Evolutionary conservation across 345 rosid species (phyloP), one percentile per base, ranked within the genome.

Genomic region (Isatis tinctoria): DNA sequence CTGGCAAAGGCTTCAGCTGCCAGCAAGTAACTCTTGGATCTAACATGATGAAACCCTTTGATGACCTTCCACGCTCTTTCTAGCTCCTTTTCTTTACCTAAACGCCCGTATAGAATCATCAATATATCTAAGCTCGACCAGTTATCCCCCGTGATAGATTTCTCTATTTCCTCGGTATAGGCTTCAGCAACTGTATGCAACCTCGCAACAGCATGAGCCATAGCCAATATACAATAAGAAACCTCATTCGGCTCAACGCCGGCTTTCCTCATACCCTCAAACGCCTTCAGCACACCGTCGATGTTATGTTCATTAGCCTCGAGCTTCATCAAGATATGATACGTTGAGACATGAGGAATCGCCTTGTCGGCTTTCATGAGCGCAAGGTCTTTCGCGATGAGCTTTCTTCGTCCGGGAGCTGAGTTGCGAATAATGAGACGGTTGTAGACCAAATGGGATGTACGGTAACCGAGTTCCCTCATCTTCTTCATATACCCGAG

Each of bases 301-400:
- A 87, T 75, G 47, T 87, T 88, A 60, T 90, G 96, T 32, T 90
- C 95, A 73, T 87, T 91, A 10, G 92, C 93, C 82, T 88, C 96
- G 17, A 90, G 88, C 80, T 94, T 94, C 97, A 91, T 88, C 77
- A 91, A 85, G 77, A 91, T 94, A 67, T 91, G 87, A 67, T 84
- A 94, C 4, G 97, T 91, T 0, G 97, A 94, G 39, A 88, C 96
- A 69, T 90, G 97, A 54, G 85, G 93, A 33, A 69, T 44, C 48
- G 88, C 96, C 87, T 86, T 88, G 57, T 86, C 92, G 1, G 97
- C 98, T 89, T 84, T 91, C 96, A 91, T 94, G 49, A 88, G 88
- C 44, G 81, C 79, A 14, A 86, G 87, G 74, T 91, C 86, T 85
- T 91, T 88, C 0, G 87, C 95, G 33, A 95, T 85, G 56, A 78